phyloP scores from a whole-genome alignment of 2,329 filamentous ascomycete genomes.

The Ophiocordyceps camponoti-saundersi region DNA sequence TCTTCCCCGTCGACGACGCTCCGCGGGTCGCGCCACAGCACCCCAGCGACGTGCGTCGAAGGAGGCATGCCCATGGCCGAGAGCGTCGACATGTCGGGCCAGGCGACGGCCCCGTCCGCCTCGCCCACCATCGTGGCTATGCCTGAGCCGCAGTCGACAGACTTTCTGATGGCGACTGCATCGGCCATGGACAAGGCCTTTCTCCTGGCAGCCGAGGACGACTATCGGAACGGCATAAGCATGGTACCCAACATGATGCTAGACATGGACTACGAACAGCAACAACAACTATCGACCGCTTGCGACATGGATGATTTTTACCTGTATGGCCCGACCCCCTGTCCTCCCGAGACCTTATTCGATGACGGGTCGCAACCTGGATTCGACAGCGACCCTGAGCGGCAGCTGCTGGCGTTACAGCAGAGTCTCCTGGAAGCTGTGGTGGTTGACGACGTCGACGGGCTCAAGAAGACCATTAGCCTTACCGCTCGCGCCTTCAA shows the following conservation, averaged over 20 bases:
- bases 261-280: neutral
- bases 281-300: neutral
- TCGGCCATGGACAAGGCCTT: neutral
- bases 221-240: neutral
- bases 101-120: neutral
- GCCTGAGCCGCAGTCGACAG: neutral
- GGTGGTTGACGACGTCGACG: neutral
- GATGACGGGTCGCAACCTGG: neutral
- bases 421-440: neutral
- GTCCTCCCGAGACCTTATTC: neutral
- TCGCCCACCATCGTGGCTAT: neutral
- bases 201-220: neutral
- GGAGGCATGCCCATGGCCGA: neutral
- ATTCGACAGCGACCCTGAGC: neutral
- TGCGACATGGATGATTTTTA: neutral
- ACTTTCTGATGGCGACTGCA: neutral
- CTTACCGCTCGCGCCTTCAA: neutral
- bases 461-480: neutral
- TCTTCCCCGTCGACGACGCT: too few species aligned
- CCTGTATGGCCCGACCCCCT: neutral
- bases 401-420: slow-evolving; percentile 1
- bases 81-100: neutral
- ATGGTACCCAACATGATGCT: neutral
- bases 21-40: neutral
- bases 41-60: neutral